These are phyloP conservation scores for Alopecurus myosuroides DNA, from an alignment of 176 grass and related monocot species.

Conservation along the genomic window DNA sequence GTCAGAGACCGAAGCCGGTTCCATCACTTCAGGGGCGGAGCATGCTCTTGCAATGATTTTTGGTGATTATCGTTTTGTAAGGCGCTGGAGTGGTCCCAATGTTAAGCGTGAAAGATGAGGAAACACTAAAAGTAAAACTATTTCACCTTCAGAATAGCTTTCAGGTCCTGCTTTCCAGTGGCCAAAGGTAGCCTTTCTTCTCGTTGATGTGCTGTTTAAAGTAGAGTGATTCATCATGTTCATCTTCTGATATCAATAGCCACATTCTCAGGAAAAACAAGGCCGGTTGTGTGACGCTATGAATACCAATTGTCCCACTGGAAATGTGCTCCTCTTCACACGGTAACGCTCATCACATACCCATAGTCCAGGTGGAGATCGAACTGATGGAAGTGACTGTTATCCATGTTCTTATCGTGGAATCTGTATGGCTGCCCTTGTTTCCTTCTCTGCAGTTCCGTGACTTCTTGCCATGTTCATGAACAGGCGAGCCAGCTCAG, in stretches of 20 bases:
- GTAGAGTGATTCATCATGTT: neutral
- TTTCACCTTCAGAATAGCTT: neutral
- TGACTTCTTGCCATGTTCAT: neutral
- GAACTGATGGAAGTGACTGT: neutral
- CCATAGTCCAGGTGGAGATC: neutral
- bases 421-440: neutral
- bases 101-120: neutral
- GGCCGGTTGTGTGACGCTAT: neutral
- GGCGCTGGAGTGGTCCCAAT: neutral
- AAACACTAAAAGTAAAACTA: neutral
- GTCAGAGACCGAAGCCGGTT: conserved; percentile 80
- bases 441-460: neutral
- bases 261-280: neutral
- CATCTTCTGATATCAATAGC: neutral
- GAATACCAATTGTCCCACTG: neutral
- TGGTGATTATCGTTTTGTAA: conserved; percentile 42
- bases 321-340: conserved; percentile 2
- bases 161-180: neutral
- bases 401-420: conserved; percentile 6
- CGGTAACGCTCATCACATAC: neutral
- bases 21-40: conserved; percentile 57
- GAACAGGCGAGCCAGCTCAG: neutral
- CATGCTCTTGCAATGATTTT: conserved; percentile 82
- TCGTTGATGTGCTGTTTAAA: neutral
- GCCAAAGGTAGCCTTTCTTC: conserved; percentile 3